phyloP scores from a whole-genome alignment of 441 rosid species.

The Populus trichocarpa region DNA sequence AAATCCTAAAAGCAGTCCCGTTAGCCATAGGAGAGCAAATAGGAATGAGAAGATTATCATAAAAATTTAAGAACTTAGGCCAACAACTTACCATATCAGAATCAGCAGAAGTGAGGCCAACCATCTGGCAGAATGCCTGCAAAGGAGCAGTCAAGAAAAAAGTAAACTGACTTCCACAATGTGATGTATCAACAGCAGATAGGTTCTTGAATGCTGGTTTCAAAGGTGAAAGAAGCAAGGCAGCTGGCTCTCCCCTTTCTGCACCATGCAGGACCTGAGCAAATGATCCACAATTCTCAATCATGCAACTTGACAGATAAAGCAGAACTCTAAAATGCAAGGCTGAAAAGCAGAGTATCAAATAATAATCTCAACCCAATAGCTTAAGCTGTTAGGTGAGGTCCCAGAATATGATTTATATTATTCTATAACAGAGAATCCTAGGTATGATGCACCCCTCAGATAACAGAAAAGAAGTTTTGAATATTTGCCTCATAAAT shows the following conservation, averaged over 20 bases:
- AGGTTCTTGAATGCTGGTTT: conserved; percentile 50
- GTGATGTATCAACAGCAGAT: conserved; percentile 34
- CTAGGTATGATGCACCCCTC: not conserved
- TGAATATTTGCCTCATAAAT: not conserved
- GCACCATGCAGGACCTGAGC: conserved; percentile 71
- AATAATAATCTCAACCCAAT: too few relatives aligned
- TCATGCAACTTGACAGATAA: conserved; percentile 17
- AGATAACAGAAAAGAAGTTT: not conserved
- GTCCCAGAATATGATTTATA: too few relatives aligned
- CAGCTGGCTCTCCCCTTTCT: conserved; percentile 89
- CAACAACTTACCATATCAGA: conserved; percentile 47
- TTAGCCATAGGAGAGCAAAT: conserved; percentile 12
- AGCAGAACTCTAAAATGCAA: not conserved
- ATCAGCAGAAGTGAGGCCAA: conserved; percentile 51
- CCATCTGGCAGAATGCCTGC: conserved; percentile 81
- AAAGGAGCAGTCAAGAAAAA: conserved; percentile 85
- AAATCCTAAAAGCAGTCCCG: conserved; percentile 42
- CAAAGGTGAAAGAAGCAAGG: conserved; percentile 78
- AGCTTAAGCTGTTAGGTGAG: too few relatives aligned
- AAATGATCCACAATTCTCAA: conserved; percentile 19
- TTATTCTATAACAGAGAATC: not conserved
- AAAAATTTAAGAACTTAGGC: conserved; percentile 3
- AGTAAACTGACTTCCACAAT: conserved; percentile 80
- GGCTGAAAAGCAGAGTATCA: not conserved
- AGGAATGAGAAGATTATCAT: not conserved